Evolutionary conservation across 371 early-diverging fungal genomes (phyloP).

Genomic region (Mortierella sp.): DNA sequence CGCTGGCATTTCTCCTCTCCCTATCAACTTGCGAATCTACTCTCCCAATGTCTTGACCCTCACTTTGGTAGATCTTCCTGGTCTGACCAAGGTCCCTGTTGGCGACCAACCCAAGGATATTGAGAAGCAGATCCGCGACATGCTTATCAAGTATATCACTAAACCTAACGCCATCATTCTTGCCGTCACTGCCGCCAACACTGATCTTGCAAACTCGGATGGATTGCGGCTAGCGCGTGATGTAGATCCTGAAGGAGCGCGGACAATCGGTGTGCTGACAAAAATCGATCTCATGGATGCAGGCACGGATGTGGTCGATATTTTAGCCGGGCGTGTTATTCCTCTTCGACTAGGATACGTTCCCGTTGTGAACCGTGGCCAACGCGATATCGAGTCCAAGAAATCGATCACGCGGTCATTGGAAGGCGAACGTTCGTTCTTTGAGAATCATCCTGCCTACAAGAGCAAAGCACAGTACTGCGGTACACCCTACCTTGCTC

Average conservation of each 20-base stretch:
- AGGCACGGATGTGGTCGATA: constrained; percentile 98
- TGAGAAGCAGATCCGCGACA: constrained; percentile 94
- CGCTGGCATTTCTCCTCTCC: constrained; percentile 85
- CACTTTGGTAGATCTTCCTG: constrained; percentile 98
- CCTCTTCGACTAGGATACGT: constrained; percentile 93
- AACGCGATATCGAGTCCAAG: constrained; percentile 89
- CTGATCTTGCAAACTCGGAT: constrained; percentile 98
- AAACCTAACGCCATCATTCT: constrained; percentile 96
- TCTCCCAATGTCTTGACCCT: constrained; percentile 95
- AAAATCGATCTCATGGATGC: constrained; percentile 99
- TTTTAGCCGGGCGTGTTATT: constrained; percentile 94
- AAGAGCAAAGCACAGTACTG: constrained; percentile 94
- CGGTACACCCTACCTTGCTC: constrained; percentile 95
- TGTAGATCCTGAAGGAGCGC: constrained; percentile 95
- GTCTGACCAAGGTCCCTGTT: constrained; percentile 94
- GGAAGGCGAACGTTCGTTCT: constrained; percentile 88
- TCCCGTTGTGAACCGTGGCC: constrained; percentile 93
- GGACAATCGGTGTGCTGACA: constrained; percentile 98
- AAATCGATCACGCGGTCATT: constrained; percentile 87
- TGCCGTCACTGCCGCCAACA: constrained; percentile 96
- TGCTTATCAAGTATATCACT: constrained; percentile 92
- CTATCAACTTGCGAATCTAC: constrained; percentile 93
- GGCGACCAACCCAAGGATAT: constrained; percentile 98
- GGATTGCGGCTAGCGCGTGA: constrained; percentile 94
- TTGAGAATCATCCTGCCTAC: constrained; percentile 93